phyloP scores from a whole-genome alignment of 164 flowering plant genomes.

The Chimonanthus salicifolius region DNA sequence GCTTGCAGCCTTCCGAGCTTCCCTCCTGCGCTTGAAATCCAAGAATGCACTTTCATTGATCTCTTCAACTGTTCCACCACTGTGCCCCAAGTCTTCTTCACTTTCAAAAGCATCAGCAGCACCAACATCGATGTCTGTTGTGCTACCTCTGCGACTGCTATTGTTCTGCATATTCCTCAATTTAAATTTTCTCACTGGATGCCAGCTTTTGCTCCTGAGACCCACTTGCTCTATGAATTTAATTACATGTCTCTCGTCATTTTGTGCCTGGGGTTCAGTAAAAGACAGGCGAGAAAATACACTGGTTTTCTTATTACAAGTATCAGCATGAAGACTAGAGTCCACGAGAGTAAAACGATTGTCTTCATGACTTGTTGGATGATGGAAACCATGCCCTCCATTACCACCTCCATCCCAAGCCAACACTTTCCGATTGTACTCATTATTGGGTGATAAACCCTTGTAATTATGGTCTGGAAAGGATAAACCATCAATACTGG shows the following conservation, averaged over 20 bases:
- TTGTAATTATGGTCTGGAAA: neutral
- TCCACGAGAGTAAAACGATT: neutral
- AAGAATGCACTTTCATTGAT: slow-evolving; percentile 13
- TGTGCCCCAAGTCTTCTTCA: slow-evolving; percentile 8
- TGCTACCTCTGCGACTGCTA: neutral
- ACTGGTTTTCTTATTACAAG: slow-evolving; percentile 24
- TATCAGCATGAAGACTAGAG: slow-evolving; percentile 7
- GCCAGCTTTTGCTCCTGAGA: slow-evolving; percentile 12
- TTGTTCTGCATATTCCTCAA: neutral
- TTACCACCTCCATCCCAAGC: neutral
- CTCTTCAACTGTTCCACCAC: slow-evolving; percentile 3
- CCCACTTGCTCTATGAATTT: slow-evolving; percentile 30
- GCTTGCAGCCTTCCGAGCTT: slow-evolving; percentile 16
- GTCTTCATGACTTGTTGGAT: neutral
- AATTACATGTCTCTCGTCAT: slow-evolving; percentile 22
- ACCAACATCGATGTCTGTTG: slow-evolving; percentile 7
- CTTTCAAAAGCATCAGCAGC: neutral
- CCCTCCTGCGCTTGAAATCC: slow-evolving; percentile 50
- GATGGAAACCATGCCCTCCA: neutral
- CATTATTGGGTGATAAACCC: neutral
- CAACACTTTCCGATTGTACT: neutral
- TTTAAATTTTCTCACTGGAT: slow-evolving; percentile 9
- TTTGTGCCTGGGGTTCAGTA: neutral
- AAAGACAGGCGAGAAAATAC: slow-evolving; percentile 39
- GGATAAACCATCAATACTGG: neutral